Evolutionary conservation across 108 stramenopile genomes (phyloP).

Genomic region (Skeletonema tropicum): DNA sequence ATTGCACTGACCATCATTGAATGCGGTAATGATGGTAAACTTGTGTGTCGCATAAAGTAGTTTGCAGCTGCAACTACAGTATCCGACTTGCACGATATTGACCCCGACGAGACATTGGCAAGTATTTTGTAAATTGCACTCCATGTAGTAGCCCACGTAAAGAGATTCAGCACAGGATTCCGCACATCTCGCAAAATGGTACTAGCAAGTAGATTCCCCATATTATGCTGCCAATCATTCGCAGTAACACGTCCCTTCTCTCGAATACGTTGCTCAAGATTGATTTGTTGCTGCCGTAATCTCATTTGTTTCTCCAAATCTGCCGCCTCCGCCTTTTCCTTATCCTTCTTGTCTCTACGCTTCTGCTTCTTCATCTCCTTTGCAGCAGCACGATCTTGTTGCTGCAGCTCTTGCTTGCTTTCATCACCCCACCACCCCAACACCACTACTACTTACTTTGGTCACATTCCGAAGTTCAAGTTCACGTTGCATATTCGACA

Average conservation of each 20-base stretch:
- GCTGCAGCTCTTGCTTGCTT: neutral
- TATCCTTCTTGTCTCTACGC: constrained; percentile 1
- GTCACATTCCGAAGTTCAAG: neutral
- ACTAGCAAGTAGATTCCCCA: constrained; percentile 80
- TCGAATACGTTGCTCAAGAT: constrained; percentile 25
- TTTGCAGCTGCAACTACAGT: constrained; percentile 10
- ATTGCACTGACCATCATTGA: constrained; percentile 83
- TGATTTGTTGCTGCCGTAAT: constrained; percentile 17
- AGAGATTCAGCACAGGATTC: constrained; percentile 66
- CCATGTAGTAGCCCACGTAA: constrained; percentile 68
- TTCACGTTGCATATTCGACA: constrained; percentile 1
- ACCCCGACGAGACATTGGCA: constrained; percentile 19
- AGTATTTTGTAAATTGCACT: constrained; percentile 59
- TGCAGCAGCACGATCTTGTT: neutral
- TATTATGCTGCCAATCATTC: constrained; percentile 91
- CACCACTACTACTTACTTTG: neutral
- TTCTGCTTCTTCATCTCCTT: neutral
- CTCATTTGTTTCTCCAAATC: constrained; percentile 8
- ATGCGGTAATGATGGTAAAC: constrained; percentile 71
- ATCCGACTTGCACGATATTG: neutral
- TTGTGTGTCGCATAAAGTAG: constrained; percentile 47
- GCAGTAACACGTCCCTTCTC: constrained; percentile 59
- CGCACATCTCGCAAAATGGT: constrained; percentile 79
- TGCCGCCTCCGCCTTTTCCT: neutral
- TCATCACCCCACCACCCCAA: neutral